Conservation (phyloP, 345 rosid genomes). For the Capsella bursapastoris region DNA sequence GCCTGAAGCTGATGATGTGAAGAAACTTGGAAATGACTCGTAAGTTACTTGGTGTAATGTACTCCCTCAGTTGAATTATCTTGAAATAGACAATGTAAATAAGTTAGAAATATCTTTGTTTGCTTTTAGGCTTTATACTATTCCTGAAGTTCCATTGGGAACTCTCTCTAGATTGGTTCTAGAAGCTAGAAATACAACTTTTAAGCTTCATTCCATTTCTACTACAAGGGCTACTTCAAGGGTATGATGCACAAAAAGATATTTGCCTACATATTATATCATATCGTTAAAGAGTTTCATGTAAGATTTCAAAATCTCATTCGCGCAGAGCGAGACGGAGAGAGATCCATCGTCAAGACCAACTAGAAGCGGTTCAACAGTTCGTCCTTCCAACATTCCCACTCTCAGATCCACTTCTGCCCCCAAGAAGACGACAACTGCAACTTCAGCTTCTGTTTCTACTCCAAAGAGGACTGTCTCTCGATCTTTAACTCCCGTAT, state of each 20-base stretch:
- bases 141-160: slow-evolving; percentile 37
- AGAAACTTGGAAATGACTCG: slow-evolving; percentile 31
- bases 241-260: slow-evolving; percentile 17
- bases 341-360: slow-evolving; percentile 39
- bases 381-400: slow-evolving; percentile 36
- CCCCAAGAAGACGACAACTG: slow-evolving; percentile 34
- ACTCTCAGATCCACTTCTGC: slow-evolving; percentile 37
- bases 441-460: slow-evolving; percentile 31
- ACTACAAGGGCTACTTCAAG: slow-evolving; percentile 17
- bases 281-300: neutral
- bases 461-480: slow-evolving; percentile 38
- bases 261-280: neutral
- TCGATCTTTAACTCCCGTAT: slow-evolving; percentile 37
- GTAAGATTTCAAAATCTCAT: neutral
- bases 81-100: neutral
- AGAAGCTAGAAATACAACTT: slow-evolving; percentile 40
- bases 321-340: slow-evolving; percentile 21
- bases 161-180: slow-evolving; percentile 40
- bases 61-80: neutral
- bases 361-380: slow-evolving; percentile 35
- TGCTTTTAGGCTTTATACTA: slow-evolving; percentile 29
- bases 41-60: slow-evolving; percentile 19
- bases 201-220: slow-evolving; percentile 34
- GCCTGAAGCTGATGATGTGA: slow-evolving; percentile 24
- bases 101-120: neutral